phyloP scores from a whole-genome alignment of 2,329 filamentous ascomycete species.

The Epichloe hybrida region DNA sequence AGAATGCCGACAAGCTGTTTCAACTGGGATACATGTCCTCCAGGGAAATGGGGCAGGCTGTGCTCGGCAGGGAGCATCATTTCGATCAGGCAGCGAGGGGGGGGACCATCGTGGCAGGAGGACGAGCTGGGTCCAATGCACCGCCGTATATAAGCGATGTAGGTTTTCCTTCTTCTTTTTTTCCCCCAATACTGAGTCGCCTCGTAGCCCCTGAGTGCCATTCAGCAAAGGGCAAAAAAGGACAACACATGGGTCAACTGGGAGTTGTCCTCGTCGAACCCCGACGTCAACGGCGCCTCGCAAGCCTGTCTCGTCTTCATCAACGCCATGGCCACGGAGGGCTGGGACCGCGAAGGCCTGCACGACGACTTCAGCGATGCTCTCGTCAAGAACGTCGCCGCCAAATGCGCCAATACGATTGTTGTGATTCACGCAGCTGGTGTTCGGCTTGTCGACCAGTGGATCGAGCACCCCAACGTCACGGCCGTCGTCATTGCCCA shows the following conservation, averaged over 20 bases:
- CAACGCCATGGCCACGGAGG: slow-evolving; percentile 67
- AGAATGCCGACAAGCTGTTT: slow-evolving; percentile 33
- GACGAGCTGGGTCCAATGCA: slow-evolving; percentile 35
- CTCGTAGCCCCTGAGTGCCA: slow-evolving; percentile 36
- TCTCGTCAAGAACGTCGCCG: slow-evolving; percentile 45
- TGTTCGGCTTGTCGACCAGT: slow-evolving; percentile 45
- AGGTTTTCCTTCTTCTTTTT: slow-evolving; percentile 7
- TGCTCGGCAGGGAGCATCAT: slow-evolving; percentile 27
- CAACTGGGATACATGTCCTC: slow-evolving; percentile 34
- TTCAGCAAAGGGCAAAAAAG: slow-evolving; percentile 36
- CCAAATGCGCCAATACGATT: slow-evolving; percentile 47
- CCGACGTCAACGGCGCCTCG: slow-evolving; percentile 22
- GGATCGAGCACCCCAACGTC: slow-evolving; percentile 52
- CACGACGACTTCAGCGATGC: slow-evolving; percentile 54
- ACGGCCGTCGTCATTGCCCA: slow-evolving; percentile 51
- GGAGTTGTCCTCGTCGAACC: slow-evolving; percentile 22
- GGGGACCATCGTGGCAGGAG: slow-evolving; percentile 38
- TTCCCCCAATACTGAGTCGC: not conserved
- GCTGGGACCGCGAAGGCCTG: slow-evolving; percentile 52
- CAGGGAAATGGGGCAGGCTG: slow-evolving; percentile 29
- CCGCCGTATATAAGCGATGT: slow-evolving; percentile 37
- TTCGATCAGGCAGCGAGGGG: slow-evolving; percentile 36
- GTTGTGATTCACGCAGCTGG: slow-evolving; percentile 52
- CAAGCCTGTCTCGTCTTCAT: slow-evolving; percentile 71
- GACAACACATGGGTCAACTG: slow-evolving; percentile 45